phyloP scores from a whole-genome alignment of 805 yeast species.

The Metschnikowia koreensis region DNA sequence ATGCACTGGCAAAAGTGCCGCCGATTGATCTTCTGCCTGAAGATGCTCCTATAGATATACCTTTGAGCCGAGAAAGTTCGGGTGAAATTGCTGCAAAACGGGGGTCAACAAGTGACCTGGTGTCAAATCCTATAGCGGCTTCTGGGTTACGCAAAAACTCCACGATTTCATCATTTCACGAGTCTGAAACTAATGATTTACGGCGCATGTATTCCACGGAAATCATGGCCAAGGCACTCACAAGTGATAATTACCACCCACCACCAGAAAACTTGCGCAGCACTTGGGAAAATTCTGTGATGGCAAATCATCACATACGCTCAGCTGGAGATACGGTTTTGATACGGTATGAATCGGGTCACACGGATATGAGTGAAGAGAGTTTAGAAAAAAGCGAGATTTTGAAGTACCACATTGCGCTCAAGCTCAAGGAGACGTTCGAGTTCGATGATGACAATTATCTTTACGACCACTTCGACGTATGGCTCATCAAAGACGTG shows the following conservation, averaged over 20 bases:
- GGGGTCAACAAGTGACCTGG: neutral
- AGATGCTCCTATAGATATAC: neutral
- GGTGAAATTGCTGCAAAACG: neutral
- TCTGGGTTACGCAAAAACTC: neutral
- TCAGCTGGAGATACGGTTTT: constrained; percentile 12
- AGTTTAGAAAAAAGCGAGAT: constrained; percentile 11
- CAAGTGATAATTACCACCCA: constrained; percentile 3
- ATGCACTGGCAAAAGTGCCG: no score
- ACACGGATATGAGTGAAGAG: constrained; percentile 1
- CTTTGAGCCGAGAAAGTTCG: neutral
- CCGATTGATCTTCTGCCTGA: neutral
- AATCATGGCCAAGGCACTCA: constrained; percentile 7
- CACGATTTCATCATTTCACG: neutral
- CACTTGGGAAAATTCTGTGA: constrained; percentile 30
- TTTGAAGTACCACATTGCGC: constrained; percentile 31
- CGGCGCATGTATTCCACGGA: constrained; percentile 3
- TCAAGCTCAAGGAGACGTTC: constrained; percentile 35
- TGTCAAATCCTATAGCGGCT: neutral
- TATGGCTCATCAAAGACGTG: constrained; percentile 83
- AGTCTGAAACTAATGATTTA: neutral
- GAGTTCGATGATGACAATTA: constrained; percentile 53
- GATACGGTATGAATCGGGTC: constrained; percentile 14
- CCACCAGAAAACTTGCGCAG: constrained; percentile 17
- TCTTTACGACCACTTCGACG: constrained; percentile 60
- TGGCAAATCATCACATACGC: constrained; percentile 17